phyloP scores from a whole-genome alignment of 1,284 basidiomycete genomes.

The Sporisorium exsertum region DNA sequence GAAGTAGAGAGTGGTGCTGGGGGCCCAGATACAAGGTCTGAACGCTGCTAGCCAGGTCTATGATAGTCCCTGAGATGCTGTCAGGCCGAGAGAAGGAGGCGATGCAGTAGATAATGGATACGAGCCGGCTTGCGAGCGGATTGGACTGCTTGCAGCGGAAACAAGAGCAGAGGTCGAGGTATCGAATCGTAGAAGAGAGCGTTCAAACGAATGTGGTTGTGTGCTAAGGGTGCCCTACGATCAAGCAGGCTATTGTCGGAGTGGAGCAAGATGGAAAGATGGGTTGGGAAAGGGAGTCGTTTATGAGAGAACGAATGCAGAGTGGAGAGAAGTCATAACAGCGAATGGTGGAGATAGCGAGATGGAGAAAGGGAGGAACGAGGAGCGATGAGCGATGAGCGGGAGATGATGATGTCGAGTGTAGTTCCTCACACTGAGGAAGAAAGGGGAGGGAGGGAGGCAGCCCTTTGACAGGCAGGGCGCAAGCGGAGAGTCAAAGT shows the following conservation, averaged over 20 bases:
- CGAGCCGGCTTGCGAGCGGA: neutral
- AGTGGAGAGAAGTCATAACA: constrained; percentile 5
- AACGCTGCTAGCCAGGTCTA: neutral
- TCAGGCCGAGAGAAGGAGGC: neutral
- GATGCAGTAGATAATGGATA: neutral
- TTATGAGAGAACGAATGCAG: neutral
- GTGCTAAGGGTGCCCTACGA: neutral
- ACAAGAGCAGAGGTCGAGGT: neutral
- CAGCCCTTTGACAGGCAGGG: constrained; percentile 12
- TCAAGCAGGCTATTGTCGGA: neutral
- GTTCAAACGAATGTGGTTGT: constrained; percentile 4
- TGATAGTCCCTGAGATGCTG: neutral
- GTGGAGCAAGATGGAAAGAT: neutral
- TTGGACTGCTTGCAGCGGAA: neutral
- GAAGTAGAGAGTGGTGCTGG: neutral
- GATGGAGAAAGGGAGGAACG: neutral
- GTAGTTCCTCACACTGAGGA: neutral
- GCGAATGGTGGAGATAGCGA: neutral
- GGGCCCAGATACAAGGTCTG: neutral
- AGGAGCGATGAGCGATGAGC: neutral
- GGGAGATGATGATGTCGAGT: neutral
- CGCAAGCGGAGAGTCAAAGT: constrained; percentile 21
- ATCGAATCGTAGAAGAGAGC: neutral
- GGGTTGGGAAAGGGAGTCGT: neutral
- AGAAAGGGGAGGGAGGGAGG: neutral